Evolutionary conservation across 495 filamentous ascomycete genomes (phyloP).

Genomic region (Aspergillus conjunctus): DNA sequence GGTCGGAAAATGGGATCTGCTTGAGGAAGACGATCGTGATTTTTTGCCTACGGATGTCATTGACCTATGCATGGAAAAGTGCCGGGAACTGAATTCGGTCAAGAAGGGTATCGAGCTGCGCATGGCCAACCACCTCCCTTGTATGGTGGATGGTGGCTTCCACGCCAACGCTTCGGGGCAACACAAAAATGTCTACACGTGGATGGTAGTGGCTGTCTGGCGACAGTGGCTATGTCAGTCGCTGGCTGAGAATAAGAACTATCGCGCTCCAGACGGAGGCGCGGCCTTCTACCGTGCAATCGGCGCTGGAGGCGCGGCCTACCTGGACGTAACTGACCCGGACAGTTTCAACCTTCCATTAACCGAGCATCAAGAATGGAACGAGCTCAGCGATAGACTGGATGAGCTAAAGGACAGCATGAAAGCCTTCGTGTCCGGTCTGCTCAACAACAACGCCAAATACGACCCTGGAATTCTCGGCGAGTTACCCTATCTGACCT

Average conservation of each 20-base stretch:
- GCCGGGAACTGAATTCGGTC: neutral
- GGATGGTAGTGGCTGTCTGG: slow-evolving; percentile 35
- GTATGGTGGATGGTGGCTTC: neutral
- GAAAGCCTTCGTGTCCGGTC: slow-evolving; percentile 22
- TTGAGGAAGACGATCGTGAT: slow-evolving; percentile 20
- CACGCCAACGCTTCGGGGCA: neutral
- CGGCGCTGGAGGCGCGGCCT: slow-evolving; percentile 21
- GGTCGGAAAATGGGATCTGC: slow-evolving; percentile 42
- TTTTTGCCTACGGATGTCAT: slow-evolving; percentile 19
- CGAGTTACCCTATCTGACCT: slow-evolving; percentile 40
- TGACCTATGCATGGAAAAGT: slow-evolving; percentile 30
- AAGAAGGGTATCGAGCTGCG: slow-evolving; percentile 27
- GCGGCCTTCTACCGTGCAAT: slow-evolving; percentile 37
- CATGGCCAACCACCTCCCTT: slow-evolving; percentile 28
- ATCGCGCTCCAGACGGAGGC: slow-evolving; percentile 34
- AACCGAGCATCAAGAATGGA: slow-evolving; percentile 26
- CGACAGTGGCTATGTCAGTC: slow-evolving; percentile 32
- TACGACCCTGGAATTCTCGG: slow-evolving; percentile 23
- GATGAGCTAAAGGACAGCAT: slow-evolving; percentile 44
- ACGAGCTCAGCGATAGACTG: slow-evolving; percentile 44
- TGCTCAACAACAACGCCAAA: slow-evolving; percentile 27
- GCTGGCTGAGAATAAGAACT: slow-evolving; percentile 21
- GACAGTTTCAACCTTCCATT: slow-evolving; percentile 27
- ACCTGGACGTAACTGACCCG: slow-evolving; percentile 22
- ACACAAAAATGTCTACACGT: slow-evolving; percentile 32